Base-by-base conservation (phyloP, 192 early-diverging fungal species). In the Umbelopsis sp. region DNA sequence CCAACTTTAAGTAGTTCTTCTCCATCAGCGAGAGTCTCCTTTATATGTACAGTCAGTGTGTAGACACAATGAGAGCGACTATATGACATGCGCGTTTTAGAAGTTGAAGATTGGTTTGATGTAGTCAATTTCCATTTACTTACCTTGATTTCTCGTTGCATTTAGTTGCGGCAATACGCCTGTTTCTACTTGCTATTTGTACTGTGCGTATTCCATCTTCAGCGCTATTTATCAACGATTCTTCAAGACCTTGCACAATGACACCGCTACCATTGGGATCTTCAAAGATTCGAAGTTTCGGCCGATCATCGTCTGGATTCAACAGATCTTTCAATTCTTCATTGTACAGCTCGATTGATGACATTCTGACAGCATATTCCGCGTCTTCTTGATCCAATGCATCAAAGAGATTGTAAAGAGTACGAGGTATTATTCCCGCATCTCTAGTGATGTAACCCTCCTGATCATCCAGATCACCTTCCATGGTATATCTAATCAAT, bases 21-120 rank as follows among this genome's bases (percentile, higher is more conserved):
- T 27, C 95, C 93, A 46, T 92, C 92, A 8, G 88, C 72, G 0
- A 86, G 82, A 0, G 88, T 84, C 76, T 99, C 97, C 69, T 91
- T 92, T 21, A 94, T 93, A 74, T 94, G 91, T 10, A 96, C 90
- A 4, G 90, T 96, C 22, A 99, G 88, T 2, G 94, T 91, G 75
- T 96, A 98, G 16, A 99, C 91, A 13, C 91, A 92, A 73, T 99
- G 96, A 1, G 95, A 97, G 41, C 97, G 90, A 81, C 94, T 95
- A 68, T n/a, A 18, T 49, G 30, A 30, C 50, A 55, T 11, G 30
- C 46, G 49, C n/a, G 41, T 66, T 20, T 58, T 73, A 30, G 30
- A 64, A 68, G 35, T 30, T 35, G 21, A 33, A 30, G 27, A 30
- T 30, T 30, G 27, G 27, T 30, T 30, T 30, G 27, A 30, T 30